A percentile compares a stretch with the other conserved stretches of the same genome.
phyloP scores from a whole-genome alignment of 139 green algal species.

The Gonium pectorale region DNA sequence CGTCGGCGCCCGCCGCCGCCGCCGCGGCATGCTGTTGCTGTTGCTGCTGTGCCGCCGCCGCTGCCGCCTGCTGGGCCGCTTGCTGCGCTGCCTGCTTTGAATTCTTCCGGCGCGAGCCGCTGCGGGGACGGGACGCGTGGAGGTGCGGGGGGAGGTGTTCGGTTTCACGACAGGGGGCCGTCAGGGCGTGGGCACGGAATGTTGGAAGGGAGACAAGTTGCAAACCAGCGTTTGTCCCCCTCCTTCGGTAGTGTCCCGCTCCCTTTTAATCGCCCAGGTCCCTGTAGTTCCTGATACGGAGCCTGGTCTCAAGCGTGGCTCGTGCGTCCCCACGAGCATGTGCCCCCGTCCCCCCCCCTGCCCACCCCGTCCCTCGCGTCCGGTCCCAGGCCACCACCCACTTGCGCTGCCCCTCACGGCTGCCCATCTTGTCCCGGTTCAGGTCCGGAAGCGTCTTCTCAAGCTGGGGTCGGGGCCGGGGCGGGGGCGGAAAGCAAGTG shows the following conservation, averaged over 20 bases:
- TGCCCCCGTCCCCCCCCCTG: no score
- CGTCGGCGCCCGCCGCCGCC: neutral
- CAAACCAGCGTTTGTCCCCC: no score
- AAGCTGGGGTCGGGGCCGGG: conserved; percentile 10
- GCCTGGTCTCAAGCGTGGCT: no score
- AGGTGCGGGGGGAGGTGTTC: no score
- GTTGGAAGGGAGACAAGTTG: no score
- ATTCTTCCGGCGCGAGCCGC: conserved; percentile 1
- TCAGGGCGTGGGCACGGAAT: no score
- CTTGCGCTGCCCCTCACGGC: conserved; percentile 29
- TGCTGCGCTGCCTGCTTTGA: conserved; percentile 4
- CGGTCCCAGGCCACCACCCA: conserved; percentile 4
- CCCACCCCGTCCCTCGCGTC: neutral
- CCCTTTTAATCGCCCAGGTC: no score
- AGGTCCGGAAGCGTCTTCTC: conserved; percentile 46
- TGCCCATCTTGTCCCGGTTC: conserved; percentile 47
- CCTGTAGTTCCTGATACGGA: no score
- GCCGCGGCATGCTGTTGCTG: neutral
- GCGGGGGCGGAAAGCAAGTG: no score
- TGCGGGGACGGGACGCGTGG: neutral
- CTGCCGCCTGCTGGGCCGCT: neutral
- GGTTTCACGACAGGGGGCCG: no score
- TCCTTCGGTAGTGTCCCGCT: no score
- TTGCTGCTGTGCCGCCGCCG: neutral
- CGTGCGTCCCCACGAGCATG: no score